Base-by-base conservation (phyloP, 352 stramenopile genomes). In the Pythium guiyangense region DNA sequence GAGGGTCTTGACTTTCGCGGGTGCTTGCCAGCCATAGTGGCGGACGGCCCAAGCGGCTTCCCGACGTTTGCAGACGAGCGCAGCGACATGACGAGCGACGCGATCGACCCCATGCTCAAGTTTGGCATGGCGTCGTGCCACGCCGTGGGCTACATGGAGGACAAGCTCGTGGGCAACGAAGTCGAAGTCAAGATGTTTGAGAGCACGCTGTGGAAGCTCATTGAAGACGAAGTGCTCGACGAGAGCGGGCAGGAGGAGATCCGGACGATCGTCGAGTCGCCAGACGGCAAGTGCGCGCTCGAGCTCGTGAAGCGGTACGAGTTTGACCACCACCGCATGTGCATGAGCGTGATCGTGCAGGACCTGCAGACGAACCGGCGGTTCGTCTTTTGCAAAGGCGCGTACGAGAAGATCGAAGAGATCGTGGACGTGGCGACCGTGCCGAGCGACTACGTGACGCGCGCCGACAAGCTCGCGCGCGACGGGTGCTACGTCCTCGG, bases 241-340 rank as follows among this genome's bases (percentile, higher is more conserved):
- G 63, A 57, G 57, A 59, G 61, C 14, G 60, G 59, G 48, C 40
- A 63, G 15, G 57, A 63, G 25, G 50, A 37, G 42, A 50, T 63
- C 20, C 57, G 50, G 22, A 63, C 57, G 56, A 62, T 56, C 47
- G 56, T 62, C 39, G 49, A 56, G 39, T 57, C 57, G 18, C 18
- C 42, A 15, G 44, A 62, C 20, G 52, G 49, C 29, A 58, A 60
- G 27, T 22, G 25, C 27, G 49, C 50, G 57, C 60, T 89, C 4
- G 63, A 79, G 40, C 70, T 95, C 17, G 44, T 96, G 35, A 90
- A 94, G 56, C 71, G 77, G 37, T 95, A 90, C 59, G 84, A 93
- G 45, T 96, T 96, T 61, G 86, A 96, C 57, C 77, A 90, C 64
- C 66, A 83, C 46, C 73, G 72, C 20, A 92, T 90, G 79, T 90